Conservation (phyloP, 2,329 filamentous ascomycete species). For the Huntiella moniliformis region DNA sequence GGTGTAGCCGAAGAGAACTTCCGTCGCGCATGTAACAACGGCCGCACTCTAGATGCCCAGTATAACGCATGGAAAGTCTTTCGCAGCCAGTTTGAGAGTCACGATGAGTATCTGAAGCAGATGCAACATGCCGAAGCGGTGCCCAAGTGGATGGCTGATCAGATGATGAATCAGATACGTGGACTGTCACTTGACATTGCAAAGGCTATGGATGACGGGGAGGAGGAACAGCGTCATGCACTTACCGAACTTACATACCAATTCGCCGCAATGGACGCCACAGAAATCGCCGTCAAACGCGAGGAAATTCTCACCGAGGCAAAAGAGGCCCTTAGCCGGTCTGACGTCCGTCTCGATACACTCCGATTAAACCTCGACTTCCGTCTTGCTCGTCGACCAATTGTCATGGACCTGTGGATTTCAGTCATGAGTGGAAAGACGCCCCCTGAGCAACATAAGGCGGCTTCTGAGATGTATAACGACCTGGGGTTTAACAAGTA, state of each 20-base stretch:
- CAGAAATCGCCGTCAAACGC: not conserved
- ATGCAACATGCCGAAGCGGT: not conserved
- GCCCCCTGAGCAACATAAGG: not conserved
- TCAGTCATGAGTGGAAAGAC: not conserved
- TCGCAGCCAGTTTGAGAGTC: not conserved
- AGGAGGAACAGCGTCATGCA: not conserved
- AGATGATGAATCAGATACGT: conserved; percentile 2
- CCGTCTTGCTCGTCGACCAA: not conserved
- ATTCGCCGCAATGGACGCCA: not conserved
- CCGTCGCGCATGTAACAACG: not conserved
- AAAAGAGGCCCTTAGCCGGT: not conserved
- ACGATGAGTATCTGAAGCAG: not conserved
- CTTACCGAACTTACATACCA: not conserved
- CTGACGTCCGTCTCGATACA: not conserved
- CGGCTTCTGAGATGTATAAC: not conserved
- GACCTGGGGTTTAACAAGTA: not conserved
- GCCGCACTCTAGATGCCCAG: not conserved
- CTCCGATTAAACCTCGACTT: not conserved
- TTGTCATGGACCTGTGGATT: not conserved
- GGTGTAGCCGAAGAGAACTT: conserved; percentile 1
- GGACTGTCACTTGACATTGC: not conserved
- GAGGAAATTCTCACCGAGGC: not conserved
- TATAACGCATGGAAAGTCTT: not conserved
- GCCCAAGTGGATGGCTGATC: not conserved
- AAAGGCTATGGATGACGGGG: not conserved